Base-by-base conservation (phyloP, 192 early-diverging fungal genomes). In the Podila verticillata region DNA sequence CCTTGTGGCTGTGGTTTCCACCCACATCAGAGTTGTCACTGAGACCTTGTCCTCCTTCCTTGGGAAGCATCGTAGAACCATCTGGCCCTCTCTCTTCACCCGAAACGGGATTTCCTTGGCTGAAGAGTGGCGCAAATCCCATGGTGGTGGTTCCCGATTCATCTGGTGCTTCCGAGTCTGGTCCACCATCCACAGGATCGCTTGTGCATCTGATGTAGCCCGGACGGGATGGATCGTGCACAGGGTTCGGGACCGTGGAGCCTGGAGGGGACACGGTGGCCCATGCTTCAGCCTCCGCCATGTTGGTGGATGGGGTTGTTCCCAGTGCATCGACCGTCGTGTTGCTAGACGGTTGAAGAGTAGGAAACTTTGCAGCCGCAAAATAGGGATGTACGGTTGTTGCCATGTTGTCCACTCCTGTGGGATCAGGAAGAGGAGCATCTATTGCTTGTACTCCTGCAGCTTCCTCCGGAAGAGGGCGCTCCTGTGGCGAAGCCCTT, bases 41-140 rank as follows among this genome's bases (percentile, higher is more conserved):
- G 22, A 26, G 34, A 17, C 39, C n/a, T n/a, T 58, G 28, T 2
- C n/a, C n/a, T 58, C 56, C 36, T 30, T 29, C 12, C 36, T 48
- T 56, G 26, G 58, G 29, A 13, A 39, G 56, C 12, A 48, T 31
- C 3, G 26, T 65, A 8, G 44, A 59, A 2, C 20, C 61, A 19
- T 35, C 36, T 20, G 24, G 22, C 7, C 39, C 66, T n/a, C 47
- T 35, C 24, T 65, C 62, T 15, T 65, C 62, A 35, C 20, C 28
- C n/a, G 39, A 64, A 12, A 22, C 20, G 31, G 64, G 72, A 44
- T 67, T 59, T 5, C 49, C 59, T 26, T 49, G 24, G 35, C 57
- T 63, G 57, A 56, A 49, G 32, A 67, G 13, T 8, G 72, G 74
- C 51, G 74, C 44, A 60, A 75, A 69, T 31, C 67, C 74, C 59